phyloP scores from a whole-genome alignment of 2,329 filamentous ascomycete genomes.

The Eurotiales sp. region DNA sequence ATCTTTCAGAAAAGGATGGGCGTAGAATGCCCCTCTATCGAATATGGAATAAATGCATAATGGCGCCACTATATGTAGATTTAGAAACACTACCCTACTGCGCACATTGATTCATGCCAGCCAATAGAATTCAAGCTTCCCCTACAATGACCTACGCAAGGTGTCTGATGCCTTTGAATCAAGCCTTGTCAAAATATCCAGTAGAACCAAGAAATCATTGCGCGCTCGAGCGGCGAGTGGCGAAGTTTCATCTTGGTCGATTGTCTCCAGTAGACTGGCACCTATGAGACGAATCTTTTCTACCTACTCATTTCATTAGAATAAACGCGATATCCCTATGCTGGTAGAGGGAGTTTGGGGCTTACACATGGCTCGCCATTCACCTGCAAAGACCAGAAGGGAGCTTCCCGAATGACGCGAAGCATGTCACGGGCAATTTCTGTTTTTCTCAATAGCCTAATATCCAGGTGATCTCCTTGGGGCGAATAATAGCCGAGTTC shows the following conservation, averaged over 20 bases:
- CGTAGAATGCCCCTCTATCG: too few relatives aligned
- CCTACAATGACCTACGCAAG: slow-evolving; percentile 22
- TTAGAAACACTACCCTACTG: too few relatives aligned
- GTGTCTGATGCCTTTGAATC: slow-evolving; percentile 45
- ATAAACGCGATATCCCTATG: too few relatives aligned
- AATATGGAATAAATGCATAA: too few relatives aligned
- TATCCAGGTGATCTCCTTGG: too few relatives aligned
- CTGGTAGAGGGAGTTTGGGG: too few relatives aligned
- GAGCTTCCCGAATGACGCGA: slow-evolving; percentile 38
- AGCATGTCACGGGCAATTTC: slow-evolving; percentile 46
- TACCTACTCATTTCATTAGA: too few relatives aligned
- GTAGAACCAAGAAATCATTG: slow-evolving; percentile 37
- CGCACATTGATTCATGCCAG: too few relatives aligned
- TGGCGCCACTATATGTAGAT: background rate
- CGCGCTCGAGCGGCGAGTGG: slow-evolving; percentile 37
- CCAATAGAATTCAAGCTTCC: too few relatives aligned
- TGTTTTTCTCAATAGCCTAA: slow-evolving; percentile 30
- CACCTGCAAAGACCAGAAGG: slow-evolving; percentile 32
- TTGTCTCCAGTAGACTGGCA: slow-evolving; percentile 7
- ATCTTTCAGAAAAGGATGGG: slow-evolving; percentile 15
- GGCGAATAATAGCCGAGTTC: slow-evolving; percentile 16
- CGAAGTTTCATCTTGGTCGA: slow-evolving; percentile 33
- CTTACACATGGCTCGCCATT: slow-evolving; percentile 11
- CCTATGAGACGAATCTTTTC: slow-evolving; percentile 12
- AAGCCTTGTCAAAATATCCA: slow-evolving; percentile 40